Base-by-base conservation (phyloP, 345 rosid genomes). In the Acer yangbiense region DNA sequence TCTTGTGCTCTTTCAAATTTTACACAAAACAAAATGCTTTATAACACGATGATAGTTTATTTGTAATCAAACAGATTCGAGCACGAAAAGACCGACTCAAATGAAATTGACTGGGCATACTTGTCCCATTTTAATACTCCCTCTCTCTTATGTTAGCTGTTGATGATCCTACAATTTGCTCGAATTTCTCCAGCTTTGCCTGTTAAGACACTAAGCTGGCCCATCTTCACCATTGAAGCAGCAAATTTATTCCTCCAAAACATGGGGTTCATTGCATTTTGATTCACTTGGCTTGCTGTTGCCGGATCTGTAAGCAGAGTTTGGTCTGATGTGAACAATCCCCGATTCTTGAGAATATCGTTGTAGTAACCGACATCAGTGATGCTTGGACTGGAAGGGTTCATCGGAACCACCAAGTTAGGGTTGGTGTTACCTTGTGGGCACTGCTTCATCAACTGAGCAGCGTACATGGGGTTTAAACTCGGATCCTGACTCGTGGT, bases 181-280 rank as follows among this genome's bases (percentile, higher is more conserved):
- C 97, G 84, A 55, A 93, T 84, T 76, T 95, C 88, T 18, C 98
- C 98, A 1, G 85, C 75, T 1, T 20, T 69, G n/a, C 93, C 98
- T 0, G 90, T 87, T 73, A 90, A 76, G n/a, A 91, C 94, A 25
- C 80, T 87, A 43, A 90, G 57, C 12, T 83, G 86, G 9, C 94
- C 93, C 97, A 95, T 90, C 82, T 95, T 95, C 46, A 85, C 82
- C 93, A 93, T 93, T 1, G 98, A 82, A 18, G 84, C 77, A 9
- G 79, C 90, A 41, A 95, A 93, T 73, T 86, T 86, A 1, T 63
- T 82, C 60, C 57, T 83, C 88, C 90, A 90, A 32, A 69, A 32
- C 2, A 2, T 35, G 9, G 86, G 77, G 64, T 63, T 71, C 29
- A 43, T 65, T 4, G 87, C 89, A 68, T 87, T 78, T 55, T 83